Evolutionary conservation across 805 yeast species (phyloP).

Genomic region (Candida incommunis): DNA sequence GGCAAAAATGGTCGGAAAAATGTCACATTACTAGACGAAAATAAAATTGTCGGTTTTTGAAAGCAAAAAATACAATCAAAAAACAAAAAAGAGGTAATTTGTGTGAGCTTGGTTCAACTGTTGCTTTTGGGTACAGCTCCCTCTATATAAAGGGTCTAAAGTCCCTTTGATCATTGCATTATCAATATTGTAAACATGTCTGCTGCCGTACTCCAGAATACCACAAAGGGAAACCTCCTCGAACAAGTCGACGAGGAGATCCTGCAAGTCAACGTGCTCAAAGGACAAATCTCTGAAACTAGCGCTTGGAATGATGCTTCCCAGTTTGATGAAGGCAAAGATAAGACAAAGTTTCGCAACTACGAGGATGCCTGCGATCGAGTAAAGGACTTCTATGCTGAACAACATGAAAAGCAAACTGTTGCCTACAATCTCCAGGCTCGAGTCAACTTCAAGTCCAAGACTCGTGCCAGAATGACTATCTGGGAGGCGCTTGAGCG

Average conservation of each 20-base stretch:
- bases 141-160: no score
- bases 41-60: no score
- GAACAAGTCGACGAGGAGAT: conserved; percentile 12
- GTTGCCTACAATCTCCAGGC: conserved; percentile 63
- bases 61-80: no score
- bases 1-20: no score
- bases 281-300: conserved; percentile 1
- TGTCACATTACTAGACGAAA: no score
- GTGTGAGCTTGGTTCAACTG: no score
- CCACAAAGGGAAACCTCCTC: conserved; percentile 5
- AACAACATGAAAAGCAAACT: conserved; percentile 56
- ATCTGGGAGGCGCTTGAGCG: conserved; percentile 59
- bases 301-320: conserved; percentile 10
- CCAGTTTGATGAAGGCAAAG: conserved; percentile 14
- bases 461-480: conserved; percentile 50
- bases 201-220: conserved; percentile 3
- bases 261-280: conserved; percentile 9
- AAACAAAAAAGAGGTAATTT: no score
- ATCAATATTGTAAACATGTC: no score
- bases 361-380: conserved; percentile 57
- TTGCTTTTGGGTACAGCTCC: no score
- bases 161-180: no score
- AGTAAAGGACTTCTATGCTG: conserved; percentile 50
- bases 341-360: conserved; percentile 37
- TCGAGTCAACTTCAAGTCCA: conserved; percentile 54